These are phyloP conservation scores for Phyllosticta citriasiana DNA, from an alignment of 2,329 filamentous ascomycete species.

Conservation along the genomic window DNA sequence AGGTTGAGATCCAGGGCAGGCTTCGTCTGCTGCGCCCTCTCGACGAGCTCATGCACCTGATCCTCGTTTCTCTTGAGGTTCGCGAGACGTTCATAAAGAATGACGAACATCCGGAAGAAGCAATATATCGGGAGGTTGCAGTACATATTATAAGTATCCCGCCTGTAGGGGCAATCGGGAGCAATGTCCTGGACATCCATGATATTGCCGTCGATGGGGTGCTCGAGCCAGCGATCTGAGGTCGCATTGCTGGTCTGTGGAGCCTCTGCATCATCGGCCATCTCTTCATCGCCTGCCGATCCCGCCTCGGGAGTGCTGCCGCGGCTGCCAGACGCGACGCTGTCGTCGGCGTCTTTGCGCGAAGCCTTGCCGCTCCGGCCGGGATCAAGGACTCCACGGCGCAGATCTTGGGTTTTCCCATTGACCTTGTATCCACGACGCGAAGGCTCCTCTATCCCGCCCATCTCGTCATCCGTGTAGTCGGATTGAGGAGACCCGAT, in stretches of 20 bases:
- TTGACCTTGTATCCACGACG: conserved; percentile 55
- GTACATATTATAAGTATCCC: conserved; percentile 80
- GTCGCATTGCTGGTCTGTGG: conserved; percentile 38
- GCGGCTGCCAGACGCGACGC: conserved; percentile 67
- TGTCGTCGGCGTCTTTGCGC: conserved; percentile 68
- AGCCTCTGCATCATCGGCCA: conserved; percentile 43
- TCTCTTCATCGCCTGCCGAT: conserved; percentile 71
- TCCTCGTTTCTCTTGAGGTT: conserved; percentile 73
- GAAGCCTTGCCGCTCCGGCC: conserved; percentile 59
- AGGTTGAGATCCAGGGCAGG: conserved; percentile 77
- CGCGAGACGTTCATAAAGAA: conserved; percentile 74
- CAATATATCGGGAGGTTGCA: conserved; percentile 85
- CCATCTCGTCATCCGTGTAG: conserved; percentile 56
- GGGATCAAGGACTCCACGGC: conserved; percentile 76
- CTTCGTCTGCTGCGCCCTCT: conserved; percentile 63
- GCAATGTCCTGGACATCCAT: conserved; percentile 56
- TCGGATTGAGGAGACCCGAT: conserved; percentile 46
- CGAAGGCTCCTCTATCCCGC: conserved; percentile 59
- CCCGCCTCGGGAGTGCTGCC: conserved; percentile 78
- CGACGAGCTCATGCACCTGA: conserved; percentile 63
- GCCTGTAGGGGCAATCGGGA: conserved; percentile 68
- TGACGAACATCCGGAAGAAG: conserved; percentile 89
- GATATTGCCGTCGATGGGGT: conserved; percentile 47
- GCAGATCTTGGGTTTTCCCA: conserved; percentile 62
- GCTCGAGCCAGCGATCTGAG: conserved; percentile 52